Base-by-base conservation (phyloP, 768 basidiomycete genomes). In the Suillus placidus region DNA sequence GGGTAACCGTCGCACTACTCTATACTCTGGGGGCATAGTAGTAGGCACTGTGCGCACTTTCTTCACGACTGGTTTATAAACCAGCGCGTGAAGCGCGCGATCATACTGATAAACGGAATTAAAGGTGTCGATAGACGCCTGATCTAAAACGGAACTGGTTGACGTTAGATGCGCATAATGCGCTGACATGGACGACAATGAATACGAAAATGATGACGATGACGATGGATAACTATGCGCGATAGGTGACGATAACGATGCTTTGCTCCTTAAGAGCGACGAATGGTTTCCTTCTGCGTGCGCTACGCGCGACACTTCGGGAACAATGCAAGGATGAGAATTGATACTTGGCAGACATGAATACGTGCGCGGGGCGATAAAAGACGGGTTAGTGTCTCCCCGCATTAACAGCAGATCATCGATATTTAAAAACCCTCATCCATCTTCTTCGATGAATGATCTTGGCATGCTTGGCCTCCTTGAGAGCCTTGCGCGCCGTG, bases 121-220 rank as follows among this genome's bases (percentile, higher is more conserved):
- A 3, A 49, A 23, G 0, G 13, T 0, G 12, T 6, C 47, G 2
- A 23, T 14, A 5, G 5, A 4, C 23, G 2, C 47, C 0, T 6
- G 6, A 4, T 23, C 2, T 2, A 23, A 1, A 3, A 12, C 6
- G 0, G 13, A 3, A 1, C 6, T 4, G 12, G 47, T 13, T 2
- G n/a, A 49, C 0, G 23, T 23, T 23, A 49, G 23, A 14, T 49
- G 47, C 2, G 12, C n/a, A 13, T 49, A 49, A 13, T 13, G 23
- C 23, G 23, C 45, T 0, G 42, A 43, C 8, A 18, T 0, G 13
- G 9, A 9, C 9, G 35, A 35, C 1, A 10, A 12, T 10, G 26
- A 26, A 26, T 26, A 26, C 26, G 38, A 14, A 2, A 12, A 37
- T 37, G 37, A 37, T 10, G 12, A 10, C 10, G 37, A 10, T 10